Evolutionary conservation across 2,329 filamentous ascomycete genomes (phyloP).

Genomic region (Lasiodiplodia sp.): DNA sequence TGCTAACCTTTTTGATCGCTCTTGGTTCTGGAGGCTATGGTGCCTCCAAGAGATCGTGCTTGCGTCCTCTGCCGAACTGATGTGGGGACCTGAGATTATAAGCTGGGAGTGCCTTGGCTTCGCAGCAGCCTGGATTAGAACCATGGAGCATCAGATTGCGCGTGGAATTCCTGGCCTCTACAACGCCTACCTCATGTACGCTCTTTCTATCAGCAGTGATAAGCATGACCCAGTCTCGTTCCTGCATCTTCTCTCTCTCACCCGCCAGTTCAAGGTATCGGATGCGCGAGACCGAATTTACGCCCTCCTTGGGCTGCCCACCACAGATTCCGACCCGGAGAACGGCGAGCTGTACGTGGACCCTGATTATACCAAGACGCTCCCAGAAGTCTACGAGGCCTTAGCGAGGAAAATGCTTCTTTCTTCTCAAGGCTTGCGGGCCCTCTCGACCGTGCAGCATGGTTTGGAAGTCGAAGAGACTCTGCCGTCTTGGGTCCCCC

Average conservation of each 20-base stretch:
- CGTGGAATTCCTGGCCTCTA: conserved; percentile 30
- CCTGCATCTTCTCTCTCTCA: conserved; percentile 28
- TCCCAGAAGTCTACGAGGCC: conserved; percentile 17
- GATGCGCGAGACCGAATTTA: conserved; percentile 33
- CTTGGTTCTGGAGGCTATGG: conserved; percentile 27
- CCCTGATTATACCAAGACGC: conserved; percentile 31
- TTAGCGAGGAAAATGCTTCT: conserved; percentile 27
- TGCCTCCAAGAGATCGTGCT: conserved; percentile 18
- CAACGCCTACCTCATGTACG: conserved; percentile 32
- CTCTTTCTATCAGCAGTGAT: conserved; percentile 29
- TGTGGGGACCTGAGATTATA: conserved; percentile 7
- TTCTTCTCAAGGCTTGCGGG: conserved; percentile 6
- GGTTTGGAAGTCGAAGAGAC: conserved; percentile 8
- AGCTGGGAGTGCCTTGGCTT: conserved; percentile 16
- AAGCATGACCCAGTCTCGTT: conserved; percentile 29
- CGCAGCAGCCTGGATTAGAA: conserved; percentile 19
- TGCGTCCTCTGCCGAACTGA: conserved; percentile 1
- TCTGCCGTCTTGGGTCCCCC: conserved; percentile 32
- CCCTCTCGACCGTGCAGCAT: conserved; percentile 33
- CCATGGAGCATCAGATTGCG: conserved; percentile 28
- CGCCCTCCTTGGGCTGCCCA: conserved; percentile 31
- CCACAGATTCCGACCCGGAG: conserved; percentile 21
- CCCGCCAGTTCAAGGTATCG: conserved; percentile 31
- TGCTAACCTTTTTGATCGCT: background rate
- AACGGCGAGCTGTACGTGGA: conserved; percentile 20